phyloP scores from a whole-genome alignment of 768 basidiomycete species.

The Rhodotorula kratochvilovae region DNA sequence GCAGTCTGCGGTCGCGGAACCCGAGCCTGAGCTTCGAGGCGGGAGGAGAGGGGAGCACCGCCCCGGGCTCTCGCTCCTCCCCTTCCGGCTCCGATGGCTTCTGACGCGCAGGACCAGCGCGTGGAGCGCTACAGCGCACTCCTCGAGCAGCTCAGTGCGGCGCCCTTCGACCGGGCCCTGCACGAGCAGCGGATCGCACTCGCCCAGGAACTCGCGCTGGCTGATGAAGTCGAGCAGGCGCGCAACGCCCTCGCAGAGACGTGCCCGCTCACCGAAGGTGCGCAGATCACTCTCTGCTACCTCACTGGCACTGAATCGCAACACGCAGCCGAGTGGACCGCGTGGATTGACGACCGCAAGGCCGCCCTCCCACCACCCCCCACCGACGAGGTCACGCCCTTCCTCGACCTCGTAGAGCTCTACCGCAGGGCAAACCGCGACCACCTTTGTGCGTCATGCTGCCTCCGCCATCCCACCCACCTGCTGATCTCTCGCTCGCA shows the following conservation, averaged over 20 bases:
- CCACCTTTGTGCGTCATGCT: constrained; percentile 63
- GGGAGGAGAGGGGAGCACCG: neutral
- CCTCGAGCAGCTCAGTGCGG: constrained; percentile 58
- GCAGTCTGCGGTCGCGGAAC: too few relatives aligned
- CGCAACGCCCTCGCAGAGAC: constrained; percentile 63
- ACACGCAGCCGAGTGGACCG: constrained; percentile 16
- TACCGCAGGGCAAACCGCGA: constrained; percentile 67
- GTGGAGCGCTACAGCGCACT: constrained; percentile 42
- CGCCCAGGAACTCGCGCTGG: constrained; percentile 57
- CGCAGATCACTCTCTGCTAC: neutral
- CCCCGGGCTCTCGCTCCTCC: neutral
- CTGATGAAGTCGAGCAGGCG: constrained; percentile 60
- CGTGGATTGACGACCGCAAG: constrained; percentile 57
- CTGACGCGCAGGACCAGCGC: neutral
- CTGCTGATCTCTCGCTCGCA: constrained; percentile 45
- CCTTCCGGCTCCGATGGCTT: constrained; percentile 4
- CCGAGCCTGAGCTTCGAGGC: too few relatives aligned
- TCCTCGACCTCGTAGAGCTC: constrained; percentile 58
- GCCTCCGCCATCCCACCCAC: neutral
- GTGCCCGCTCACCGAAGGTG: constrained; percentile 35
- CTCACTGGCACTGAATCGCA: neutral
- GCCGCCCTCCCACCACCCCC: constrained; percentile 48
- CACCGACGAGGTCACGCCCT: constrained; percentile 55
- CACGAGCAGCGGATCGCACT: constrained; percentile 67
- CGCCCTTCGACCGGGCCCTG: constrained; percentile 60